Base-by-base conservation (phyloP, 192 early-diverging fungal genomes). In the Cetraspora pellucida region DNA sequence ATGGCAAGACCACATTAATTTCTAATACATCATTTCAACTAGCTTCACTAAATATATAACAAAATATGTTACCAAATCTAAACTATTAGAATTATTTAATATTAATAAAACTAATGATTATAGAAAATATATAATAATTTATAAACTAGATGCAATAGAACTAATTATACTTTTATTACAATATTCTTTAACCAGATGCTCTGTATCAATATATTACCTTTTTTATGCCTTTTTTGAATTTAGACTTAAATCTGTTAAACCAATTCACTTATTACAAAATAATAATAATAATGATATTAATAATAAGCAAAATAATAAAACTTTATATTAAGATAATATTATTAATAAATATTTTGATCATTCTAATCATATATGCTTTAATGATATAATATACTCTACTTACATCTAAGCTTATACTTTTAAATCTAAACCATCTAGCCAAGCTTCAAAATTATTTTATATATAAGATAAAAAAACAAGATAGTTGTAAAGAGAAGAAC, bases 311-410 rank as follows among this genome's bases (percentile, higher is more conserved):
- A 0, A 2, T 28, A 13, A 63, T 10, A 63, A 3, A 3, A 14
- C 25, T 31, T 14, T 14, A 16, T 63, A 63, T 63, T 63, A 31
- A 30, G 30, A 25, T 16, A 31, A 43, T 37, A 28, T 16, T 3
- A 63, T 63, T 63, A 28, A 63, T 5, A 63, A 43, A 63, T 63
- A 63, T 6, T 63, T 31, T 63, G 28, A 63, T 10, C 23, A 28
- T 14, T 28, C 30, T 17, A 2, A 7, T 16, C 3, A 17, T 23
- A 0, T 0, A 23, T 9, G 9, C 13, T 63, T 63, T 31, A 5
- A 63, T 16, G 6, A 2, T 1, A 37, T 63, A 16, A 31, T 28
- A 14, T 63, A n/a, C 3, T 28, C 60, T 16, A 28, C 17, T 16
- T 63, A 63, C 16, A 17, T 30, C 17, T 0, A 10, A 2, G 16